Conservation (phyloP, 2,329 filamentous ascomycete genomes). For the Dactylellina sp. region DNA sequence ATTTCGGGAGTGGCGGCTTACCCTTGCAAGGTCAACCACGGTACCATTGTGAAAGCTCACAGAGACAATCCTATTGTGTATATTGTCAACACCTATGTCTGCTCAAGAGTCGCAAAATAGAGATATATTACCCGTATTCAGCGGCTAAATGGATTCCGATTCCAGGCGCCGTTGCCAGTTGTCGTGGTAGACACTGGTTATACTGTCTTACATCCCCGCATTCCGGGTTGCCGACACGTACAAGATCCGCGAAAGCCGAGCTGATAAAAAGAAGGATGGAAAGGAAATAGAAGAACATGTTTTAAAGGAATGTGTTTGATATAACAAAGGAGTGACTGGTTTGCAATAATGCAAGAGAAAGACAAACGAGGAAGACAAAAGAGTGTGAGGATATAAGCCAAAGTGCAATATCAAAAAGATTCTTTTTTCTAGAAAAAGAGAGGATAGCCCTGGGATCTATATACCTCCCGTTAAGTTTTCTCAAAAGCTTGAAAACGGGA, state of each 20-base stretch:
- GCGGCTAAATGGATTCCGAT: slow-evolving; percentile 25
- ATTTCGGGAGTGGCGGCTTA: background rate
- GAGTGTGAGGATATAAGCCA: background rate
- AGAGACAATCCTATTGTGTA: slow-evolving; percentile 9
- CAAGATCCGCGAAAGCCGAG: slow-evolving; percentile 12
- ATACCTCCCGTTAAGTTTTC: background rate
- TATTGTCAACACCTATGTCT: background rate
- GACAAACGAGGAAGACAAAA: background rate
- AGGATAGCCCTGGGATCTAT: background rate
- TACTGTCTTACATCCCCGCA: slow-evolving; percentile 16
- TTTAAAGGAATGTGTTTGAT: slow-evolving; percentile 1
- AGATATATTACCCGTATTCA: slow-evolving; percentile 18
- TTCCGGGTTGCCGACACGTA: slow-evolving; percentile 18
- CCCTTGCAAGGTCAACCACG: slow-evolving; percentile 24
- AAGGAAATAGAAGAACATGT: slow-evolving; percentile 11
- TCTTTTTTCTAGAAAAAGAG: background rate
- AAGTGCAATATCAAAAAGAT: background rate
- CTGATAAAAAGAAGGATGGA: slow-evolving; percentile 1
- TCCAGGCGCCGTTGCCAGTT: slow-evolving; percentile 7
- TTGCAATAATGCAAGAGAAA: slow-evolving; percentile 2
- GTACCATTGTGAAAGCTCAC: slow-evolving; percentile 24
- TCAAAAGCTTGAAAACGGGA: background rate
- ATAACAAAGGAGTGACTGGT: background rate
- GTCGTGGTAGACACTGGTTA: slow-evolving; percentile 32
- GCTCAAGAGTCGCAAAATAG: too few relatives aligned